Percentiles rank a stretch among this genome's conserved stretches.
phyloP scores from a whole-genome alignment of 352 stramenopile species.

The Pythium plurisporium region DNA sequence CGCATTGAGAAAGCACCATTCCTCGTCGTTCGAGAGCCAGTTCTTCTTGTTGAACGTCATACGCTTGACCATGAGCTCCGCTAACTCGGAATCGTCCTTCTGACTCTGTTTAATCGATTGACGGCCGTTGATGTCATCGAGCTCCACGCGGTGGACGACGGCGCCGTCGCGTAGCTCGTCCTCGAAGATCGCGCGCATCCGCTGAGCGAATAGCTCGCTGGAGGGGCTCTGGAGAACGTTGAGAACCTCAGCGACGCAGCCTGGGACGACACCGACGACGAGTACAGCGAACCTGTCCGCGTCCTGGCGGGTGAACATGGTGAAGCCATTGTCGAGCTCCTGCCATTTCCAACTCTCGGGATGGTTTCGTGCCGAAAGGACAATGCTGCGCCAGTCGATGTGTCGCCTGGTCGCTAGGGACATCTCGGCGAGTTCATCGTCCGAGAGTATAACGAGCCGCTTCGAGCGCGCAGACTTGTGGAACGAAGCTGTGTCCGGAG shows the following conservation, averaged over 20 bases:
- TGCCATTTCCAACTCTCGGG: not conserved
- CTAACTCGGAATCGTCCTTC: not conserved
- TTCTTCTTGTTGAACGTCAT: conserved; percentile 10
- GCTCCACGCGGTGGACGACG: not conserved
- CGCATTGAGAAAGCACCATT: conserved; percentile 18
- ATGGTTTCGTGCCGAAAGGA: not conserved
- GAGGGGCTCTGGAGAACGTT: not conserved
- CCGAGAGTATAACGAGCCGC: not conserved
- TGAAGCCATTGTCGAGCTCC: not conserved
- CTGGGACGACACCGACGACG: conserved; percentile 1
- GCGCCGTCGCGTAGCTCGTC: conserved; percentile 4
- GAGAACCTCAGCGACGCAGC: conserved; percentile 9
- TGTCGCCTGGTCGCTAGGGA: not conserved
- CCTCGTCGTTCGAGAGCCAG: conserved; percentile 12
- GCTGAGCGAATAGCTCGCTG: not conserved
- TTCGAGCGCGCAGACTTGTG: not conserved
- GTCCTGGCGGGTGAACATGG: conserved; percentile 8
- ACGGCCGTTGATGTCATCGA: not conserved
- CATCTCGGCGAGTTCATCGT: not conserved
- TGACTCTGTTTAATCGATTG: not conserved
- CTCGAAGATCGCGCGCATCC: conserved; percentile 7
- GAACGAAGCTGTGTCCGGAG: too few species aligned
- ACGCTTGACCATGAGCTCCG: conserved; percentile 14
- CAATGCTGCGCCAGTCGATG: not conserved
- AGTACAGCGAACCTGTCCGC: conserved; percentile 4